These are phyloP conservation scores for Capsella rubella DNA, from an alignment of 441 rosid genomes.

Conservation along the genomic window DNA sequence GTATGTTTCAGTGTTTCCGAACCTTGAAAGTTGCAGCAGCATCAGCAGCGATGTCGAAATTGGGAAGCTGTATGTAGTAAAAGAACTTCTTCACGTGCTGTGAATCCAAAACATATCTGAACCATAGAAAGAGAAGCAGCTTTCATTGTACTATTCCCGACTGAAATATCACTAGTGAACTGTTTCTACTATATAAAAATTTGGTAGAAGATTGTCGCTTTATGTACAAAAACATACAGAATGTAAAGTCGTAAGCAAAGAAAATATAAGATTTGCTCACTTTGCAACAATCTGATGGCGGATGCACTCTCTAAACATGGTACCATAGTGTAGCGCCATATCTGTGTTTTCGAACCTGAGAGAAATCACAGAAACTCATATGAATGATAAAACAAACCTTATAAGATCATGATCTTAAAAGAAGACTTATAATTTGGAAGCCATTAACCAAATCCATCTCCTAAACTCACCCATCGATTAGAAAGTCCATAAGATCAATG, in stretches of 20 bases:
- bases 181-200: slow-evolving; percentile 1
- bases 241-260: neutral
- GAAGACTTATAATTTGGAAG: neutral
- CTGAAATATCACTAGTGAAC: neutral
- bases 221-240: neutral
- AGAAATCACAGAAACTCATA: slow-evolving; percentile 39
- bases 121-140: slow-evolving; percentile 6
- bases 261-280: slow-evolving; percentile 48
- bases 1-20: slow-evolving; percentile 16
- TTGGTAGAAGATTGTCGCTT: neutral
- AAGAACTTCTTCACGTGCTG: slow-evolving; percentile 87
- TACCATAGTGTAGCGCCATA: slow-evolving; percentile 96
- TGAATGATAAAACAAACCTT: neutral
- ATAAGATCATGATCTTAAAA: slow-evolving; percentile 1
- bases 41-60: slow-evolving; percentile 98
- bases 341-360: slow-evolving; percentile 79
- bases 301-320: slow-evolving; percentile 97
- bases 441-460: slow-evolving; percentile 3
- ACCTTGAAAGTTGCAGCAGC: slow-evolving; percentile 99
- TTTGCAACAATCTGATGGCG: slow-evolving; percentile 94
- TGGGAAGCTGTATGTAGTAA: slow-evolving; percentile 91
- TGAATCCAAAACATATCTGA: slow-evolving; percentile 89
- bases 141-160: slow-evolving; percentile 6
- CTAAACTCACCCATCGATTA: slow-evolving; percentile 74
- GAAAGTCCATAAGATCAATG: slow-evolving; percentile 78